Evolutionary conservation across 2,329 filamentous ascomycete genomes (phyloP).

Genomic region (Proliferodiscus dingleyae): DNA sequence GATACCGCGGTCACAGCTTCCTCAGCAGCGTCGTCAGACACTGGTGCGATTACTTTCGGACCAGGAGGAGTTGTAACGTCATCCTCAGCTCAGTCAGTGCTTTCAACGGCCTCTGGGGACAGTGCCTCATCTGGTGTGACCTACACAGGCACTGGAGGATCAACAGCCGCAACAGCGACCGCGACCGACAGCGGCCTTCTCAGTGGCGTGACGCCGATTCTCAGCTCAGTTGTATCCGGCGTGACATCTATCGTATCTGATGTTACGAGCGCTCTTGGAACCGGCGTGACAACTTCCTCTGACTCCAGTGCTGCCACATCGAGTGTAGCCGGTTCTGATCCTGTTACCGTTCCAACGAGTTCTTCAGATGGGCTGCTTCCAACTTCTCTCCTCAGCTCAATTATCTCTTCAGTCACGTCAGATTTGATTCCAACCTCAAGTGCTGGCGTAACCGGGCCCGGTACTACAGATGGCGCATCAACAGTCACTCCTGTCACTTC

Average conservation of each 20-base stretch:
- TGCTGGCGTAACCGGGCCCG: slow-evolving; percentile 5
- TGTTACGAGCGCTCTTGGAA: neutral
- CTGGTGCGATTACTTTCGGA: slow-evolving; percentile 26
- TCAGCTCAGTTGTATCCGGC: neutral
- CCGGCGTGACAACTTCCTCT: slow-evolving; percentile 4
- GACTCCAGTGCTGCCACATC: neutral
- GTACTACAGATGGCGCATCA: neutral
- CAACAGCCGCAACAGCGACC: slow-evolving; percentile 2
- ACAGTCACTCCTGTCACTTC: neutral
- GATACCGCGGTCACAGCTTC: neutral
- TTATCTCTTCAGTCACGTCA: neutral
- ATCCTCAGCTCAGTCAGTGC: slow-evolving; percentile 4
- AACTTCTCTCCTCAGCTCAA: neutral
- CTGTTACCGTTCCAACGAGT: slow-evolving; percentile 4
- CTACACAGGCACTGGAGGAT: slow-evolving; percentile 14
- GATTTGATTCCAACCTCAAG: neutral
- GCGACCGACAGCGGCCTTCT: neutral
- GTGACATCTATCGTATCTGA: neutral
- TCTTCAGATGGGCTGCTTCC: neutral
- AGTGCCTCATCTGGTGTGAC: slow-evolving; percentile 12
- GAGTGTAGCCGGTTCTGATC: neutral
- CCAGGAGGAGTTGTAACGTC: slow-evolving; percentile 27
- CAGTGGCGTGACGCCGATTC: neutral
- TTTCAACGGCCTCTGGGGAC: slow-evolving; percentile 10
- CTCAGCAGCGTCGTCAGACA: slow-evolving; percentile 10